Evolutionary conservation across 352 stramenopile genomes (phyloP).

Genomic region (Globisporangium mamillatum): DNA sequence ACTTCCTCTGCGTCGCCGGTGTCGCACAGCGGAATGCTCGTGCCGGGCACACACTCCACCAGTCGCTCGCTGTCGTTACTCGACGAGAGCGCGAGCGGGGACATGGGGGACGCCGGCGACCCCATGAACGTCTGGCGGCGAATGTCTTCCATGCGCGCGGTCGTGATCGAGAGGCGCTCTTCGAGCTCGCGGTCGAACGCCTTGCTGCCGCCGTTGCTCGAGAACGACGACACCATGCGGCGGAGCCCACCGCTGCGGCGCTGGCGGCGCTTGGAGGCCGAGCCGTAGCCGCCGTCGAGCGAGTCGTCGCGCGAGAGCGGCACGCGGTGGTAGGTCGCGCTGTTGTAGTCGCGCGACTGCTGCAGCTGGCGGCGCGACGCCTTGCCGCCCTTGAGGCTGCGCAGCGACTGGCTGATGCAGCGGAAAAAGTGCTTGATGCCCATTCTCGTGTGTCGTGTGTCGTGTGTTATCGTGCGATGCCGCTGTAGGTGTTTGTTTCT

Average conservation of each 20-base stretch:
- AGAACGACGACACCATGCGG: constrained; percentile 14
- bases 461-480: background rate
- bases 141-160: constrained; percentile 20
- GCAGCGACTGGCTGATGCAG: constrained; percentile 17
- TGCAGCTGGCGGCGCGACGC: constrained; percentile 13
- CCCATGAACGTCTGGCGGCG: constrained; percentile 18
- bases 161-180: constrained; percentile 17
- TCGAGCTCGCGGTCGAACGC: constrained; percentile 19
- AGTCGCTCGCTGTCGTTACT: constrained; percentile 12
- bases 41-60: constrained; percentile 17
- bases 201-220: constrained; percentile 5
- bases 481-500: background rate
- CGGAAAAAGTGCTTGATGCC: constrained; percentile 20
- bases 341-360: constrained; percentile 20
- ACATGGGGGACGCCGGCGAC: constrained; percentile 12
- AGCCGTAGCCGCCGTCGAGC: background rate
- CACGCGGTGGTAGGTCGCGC: constrained; percentile 17
- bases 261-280: background rate
- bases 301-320: constrained; percentile 3
- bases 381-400: constrained; percentile 14
- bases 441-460: constrained; percentile 6
- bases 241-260: constrained; percentile 1
- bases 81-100: constrained; percentile 6
- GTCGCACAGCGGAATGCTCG: constrained; percentile 16
- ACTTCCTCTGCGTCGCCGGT: constrained; percentile 18